phyloP scores from a whole-genome alignment of 495 filamentous ascomycete genomes.

The Hypoxylon lienhwacheense region DNA sequence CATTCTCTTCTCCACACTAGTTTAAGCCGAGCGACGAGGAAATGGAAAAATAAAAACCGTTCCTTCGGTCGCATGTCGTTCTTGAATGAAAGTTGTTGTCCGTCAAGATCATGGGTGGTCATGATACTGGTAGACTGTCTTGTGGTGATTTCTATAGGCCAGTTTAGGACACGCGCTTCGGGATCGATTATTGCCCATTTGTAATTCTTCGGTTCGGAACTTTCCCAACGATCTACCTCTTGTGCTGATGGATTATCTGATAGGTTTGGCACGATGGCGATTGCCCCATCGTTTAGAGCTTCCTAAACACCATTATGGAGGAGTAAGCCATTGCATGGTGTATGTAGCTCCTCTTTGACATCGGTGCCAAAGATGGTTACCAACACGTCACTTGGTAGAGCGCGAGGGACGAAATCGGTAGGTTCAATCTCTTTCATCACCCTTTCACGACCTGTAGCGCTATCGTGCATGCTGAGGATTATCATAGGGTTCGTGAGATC shows the following conservation, averaged over 20 bases:
- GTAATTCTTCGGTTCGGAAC: constrained; percentile 15
- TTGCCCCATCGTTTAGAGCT: constrained; percentile 27
- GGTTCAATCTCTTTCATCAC: constrained; percentile 5
- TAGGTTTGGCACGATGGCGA: constrained; percentile 30
- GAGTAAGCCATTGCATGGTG: constrained; percentile 26
- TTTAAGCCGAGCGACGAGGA: too few relatives aligned
- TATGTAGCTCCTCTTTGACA: constrained; percentile 21
- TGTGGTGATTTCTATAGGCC: too few relatives aligned
- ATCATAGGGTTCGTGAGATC: constrained; percentile 7
- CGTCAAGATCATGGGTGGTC: constrained; percentile 18
- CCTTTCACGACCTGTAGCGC: constrained; percentile 11
- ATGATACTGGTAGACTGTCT: background rate
- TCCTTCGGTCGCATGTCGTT: constrained; percentile 22
- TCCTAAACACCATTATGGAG: constrained; percentile 13
- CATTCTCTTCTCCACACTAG: too few relatives aligned
- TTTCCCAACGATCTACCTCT: constrained; percentile 13
- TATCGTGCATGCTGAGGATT: constrained; percentile 10
- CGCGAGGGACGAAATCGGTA: constrained; percentile 28
- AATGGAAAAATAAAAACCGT: too few relatives aligned
- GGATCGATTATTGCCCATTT: constrained; percentile 20
- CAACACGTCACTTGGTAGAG: constrained; percentile 19
- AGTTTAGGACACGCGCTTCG: constrained; percentile 2
- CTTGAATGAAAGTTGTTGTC: constrained; percentile 21
- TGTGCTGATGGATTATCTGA: constrained; percentile 17
- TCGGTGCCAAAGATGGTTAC: constrained; percentile 26